Base-by-base conservation (phyloP, 768 basidiomycete genomes). In the Guyanaporus albipodus region DNA sequence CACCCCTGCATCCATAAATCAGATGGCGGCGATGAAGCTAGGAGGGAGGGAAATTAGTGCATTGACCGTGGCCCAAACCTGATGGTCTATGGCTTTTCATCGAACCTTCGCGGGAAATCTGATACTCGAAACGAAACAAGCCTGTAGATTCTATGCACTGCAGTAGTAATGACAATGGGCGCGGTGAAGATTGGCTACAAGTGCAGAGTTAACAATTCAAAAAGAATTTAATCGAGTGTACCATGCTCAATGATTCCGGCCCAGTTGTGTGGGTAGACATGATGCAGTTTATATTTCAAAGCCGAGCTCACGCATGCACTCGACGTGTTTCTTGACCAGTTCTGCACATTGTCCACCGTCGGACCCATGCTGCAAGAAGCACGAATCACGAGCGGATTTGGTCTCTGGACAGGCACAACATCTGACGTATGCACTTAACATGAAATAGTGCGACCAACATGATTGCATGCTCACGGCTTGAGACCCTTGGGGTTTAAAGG, bases 401-500 rank as follows among this genome's bases (percentile, higher is more conserved):
- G 93, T 95, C 57, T 91, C 77, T 2, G 92, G 93, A 62, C 95
- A 98, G 34, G 94, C 95, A 61, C 95, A 97, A 58, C 95, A 98
- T 58, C 95, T 98, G 52, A 41, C 11, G 32, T 44, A 46, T 9
- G 22, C 8, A 4, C 17, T 62, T 23, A 55, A 15, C 21, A 12
- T 4, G 11, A 14, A 44, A 15, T 8, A 12, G 19, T 1, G 1
- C 5, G 17, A 17, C 2, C 4, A 8, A 28, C 23, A 8, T 17
- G 22, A 38, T 27, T 15, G 18, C 8, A 14, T 12, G 73, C 91
- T 49, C 64, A 96, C 95, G 95, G 88, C 66, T 98, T 99, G 42
- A 96, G 69, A n/a, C 93, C 93, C 59, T 92, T 60, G 0, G 95
- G 95, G 64, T 98, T 98, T 46, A 94, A 68, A 8, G 91, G 92